Percentiles rank a stretch among this genome's conserved stretches.
Conservation (phyloP, 176 grass and related monocot genomes). For the Olyra latifolia region DNA sequence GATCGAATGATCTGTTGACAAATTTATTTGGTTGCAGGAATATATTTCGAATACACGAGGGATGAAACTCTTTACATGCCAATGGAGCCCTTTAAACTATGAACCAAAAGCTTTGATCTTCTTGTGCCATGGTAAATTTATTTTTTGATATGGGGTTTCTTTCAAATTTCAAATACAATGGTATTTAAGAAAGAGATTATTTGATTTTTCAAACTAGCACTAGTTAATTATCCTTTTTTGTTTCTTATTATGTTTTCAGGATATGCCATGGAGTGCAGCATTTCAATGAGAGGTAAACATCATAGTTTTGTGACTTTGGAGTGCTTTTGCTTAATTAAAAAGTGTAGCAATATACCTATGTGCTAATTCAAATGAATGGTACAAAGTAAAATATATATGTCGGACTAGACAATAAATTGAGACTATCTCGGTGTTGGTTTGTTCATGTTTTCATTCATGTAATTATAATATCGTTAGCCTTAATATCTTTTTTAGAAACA, state of each 20-base stretch:
- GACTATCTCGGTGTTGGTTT: background rate
- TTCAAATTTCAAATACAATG: background rate
- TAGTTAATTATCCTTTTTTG: background rate
- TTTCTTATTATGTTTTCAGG: constrained; percentile 33
- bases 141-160: background rate
- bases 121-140: constrained; percentile 62
- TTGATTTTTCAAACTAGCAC: background rate
- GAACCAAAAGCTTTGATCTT: constrained; percentile 75
- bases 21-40: constrained; percentile 35
- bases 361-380: background rate
- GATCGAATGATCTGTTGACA: background rate
- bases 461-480: background rate
- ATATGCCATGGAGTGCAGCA: constrained; percentile 86
- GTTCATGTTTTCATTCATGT: background rate
- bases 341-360: background rate
- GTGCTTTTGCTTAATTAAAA: background rate
- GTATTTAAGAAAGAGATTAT: background rate
- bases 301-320: background rate
- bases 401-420: background rate
- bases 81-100: constrained; percentile 47
- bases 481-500: background rate
- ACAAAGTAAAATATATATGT: background rate
- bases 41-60: constrained; percentile 55
- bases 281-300: constrained; percentile 75
- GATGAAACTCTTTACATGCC: constrained; percentile 59